phyloP scores from a whole-genome alignment of 139 green algal species.

The Chlorella sp. region DNA sequence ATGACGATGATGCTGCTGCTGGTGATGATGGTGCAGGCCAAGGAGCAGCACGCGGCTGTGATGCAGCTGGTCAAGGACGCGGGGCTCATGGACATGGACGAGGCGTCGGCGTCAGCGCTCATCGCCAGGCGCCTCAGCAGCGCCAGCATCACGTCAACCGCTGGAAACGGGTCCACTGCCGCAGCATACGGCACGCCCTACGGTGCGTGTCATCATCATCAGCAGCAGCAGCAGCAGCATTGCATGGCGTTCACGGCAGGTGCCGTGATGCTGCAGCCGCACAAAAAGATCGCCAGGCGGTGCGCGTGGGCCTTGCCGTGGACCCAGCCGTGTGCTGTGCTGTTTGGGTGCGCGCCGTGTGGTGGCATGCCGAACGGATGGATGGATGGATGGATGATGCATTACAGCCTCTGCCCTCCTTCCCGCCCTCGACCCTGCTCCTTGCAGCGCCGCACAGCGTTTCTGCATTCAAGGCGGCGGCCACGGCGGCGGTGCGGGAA shows the following conservation, averaged over 20 bases:
- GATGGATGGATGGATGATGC: background rate
- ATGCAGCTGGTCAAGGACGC: conserved; percentile 9
- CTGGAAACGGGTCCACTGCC: background rate
- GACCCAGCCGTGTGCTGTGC: background rate
- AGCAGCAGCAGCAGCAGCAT: too few relatives aligned
- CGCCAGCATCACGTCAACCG: background rate
- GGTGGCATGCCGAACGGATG: background rate
- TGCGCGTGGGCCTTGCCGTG: background rate
- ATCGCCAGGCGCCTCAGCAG: background rate
- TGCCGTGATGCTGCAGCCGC: background rate
- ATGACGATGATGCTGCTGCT: too few relatives aligned
- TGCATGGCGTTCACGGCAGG: background rate
- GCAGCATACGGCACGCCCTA: background rate
- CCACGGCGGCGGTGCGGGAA: conserved; percentile 60
- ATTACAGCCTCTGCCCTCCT: background rate
- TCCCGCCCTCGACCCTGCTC: background rate
- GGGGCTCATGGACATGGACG: conserved; percentile 14
- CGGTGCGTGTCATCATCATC: too few relatives aligned
- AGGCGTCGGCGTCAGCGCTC: background rate
- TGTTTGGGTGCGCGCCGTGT: background rate
- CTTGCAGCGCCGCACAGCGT: conserved; percentile 20
- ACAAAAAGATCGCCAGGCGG: background rate
- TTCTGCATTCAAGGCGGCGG: conserved; percentile 61
- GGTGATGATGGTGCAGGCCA: too few relatives aligned
- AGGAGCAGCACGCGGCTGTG: conserved; percentile 4